Percentiles rank a stretch among this genome's conserved stretches.
Conservation (phyloP, 2,329 filamentous ascomycete genomes). For the Ophiosphaerella korrae region DNA sequence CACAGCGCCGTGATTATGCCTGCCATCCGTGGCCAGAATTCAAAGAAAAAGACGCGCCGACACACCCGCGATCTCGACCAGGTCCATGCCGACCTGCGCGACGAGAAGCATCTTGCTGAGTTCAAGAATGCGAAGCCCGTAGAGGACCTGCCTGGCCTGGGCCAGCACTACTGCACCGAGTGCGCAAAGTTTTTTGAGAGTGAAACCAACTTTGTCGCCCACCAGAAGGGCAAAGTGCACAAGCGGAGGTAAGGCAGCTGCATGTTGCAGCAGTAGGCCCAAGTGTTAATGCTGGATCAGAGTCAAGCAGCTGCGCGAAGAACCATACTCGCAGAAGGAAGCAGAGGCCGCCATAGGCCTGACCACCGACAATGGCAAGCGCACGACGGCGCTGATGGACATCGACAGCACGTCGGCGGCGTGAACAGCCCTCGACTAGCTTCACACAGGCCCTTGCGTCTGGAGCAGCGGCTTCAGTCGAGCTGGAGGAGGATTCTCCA, state of each 20-base stretch:
- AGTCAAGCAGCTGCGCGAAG: slow-evolving; percentile 79
- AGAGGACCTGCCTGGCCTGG: slow-evolving; percentile 88
- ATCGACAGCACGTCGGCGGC: slow-evolving; percentile 33
- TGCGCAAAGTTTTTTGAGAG: slow-evolving; percentile 97
- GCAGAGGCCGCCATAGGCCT: slow-evolving; percentile 81
- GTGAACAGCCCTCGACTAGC: slow-evolving; percentile 5
- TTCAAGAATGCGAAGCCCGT: slow-evolving; percentile 78
- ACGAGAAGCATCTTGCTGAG: slow-evolving; percentile 77
- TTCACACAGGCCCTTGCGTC: not conserved
- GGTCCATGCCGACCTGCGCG: slow-evolving; percentile 79
- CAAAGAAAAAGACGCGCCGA: slow-evolving; percentile 55
- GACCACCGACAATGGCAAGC: slow-evolving; percentile 68
- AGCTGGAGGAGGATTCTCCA: not conserved
- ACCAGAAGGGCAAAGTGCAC: slow-evolving; percentile 88
- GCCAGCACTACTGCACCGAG: slow-evolving; percentile 84
- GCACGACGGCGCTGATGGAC: slow-evolving; percentile 41
- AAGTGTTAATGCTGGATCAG: slow-evolving; percentile 54
- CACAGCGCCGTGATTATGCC: slow-evolving; percentile 48
- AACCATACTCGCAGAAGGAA: slow-evolving; percentile 83
- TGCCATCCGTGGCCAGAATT: slow-evolving; percentile 56
- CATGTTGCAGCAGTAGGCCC: not conserved
- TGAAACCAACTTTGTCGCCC: slow-evolving; percentile 73
- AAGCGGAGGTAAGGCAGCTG: slow-evolving; percentile 72
- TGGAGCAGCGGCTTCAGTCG: not conserved
- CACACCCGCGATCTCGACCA: slow-evolving; percentile 84